phyloP scores from a whole-genome alignment of 805 yeast species.

The Starmerella roubikii region DNA sequence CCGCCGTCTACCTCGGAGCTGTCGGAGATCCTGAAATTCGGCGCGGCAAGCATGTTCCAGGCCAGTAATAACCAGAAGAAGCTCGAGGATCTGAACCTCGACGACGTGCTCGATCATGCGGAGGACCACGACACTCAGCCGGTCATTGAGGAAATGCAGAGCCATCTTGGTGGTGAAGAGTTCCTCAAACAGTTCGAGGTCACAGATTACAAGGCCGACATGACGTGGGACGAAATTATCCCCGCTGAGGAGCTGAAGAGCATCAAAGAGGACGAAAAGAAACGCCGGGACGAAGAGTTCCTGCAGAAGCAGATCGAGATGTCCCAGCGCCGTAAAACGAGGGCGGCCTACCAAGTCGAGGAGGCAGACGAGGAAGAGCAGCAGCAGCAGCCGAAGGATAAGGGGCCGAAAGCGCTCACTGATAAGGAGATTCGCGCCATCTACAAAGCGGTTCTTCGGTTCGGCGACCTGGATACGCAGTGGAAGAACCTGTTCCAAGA shows the following conservation, averaged over 20 bases:
- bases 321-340: slow-evolving; percentile 68
- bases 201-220: slow-evolving; percentile 95
- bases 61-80: slow-evolving; percentile 91
- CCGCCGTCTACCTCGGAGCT: slow-evolving; percentile 68
- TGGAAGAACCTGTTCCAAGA: slow-evolving; percentile 84
- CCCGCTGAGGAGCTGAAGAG: slow-evolving; percentile 86
- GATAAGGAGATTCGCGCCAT: slow-evolving; percentile 80
- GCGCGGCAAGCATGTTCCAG: slow-evolving; percentile 97
- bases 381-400: slow-evolving; percentile 22
- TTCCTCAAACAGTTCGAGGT: slow-evolving; percentile 94
- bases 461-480: slow-evolving; percentile 58
- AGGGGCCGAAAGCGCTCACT: slow-evolving; percentile 37
- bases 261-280: slow-evolving; percentile 82
- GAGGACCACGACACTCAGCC: slow-evolving; percentile 96
- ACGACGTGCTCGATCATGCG: slow-evolving; percentile 90
- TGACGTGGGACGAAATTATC: slow-evolving; percentile 97
- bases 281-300: slow-evolving; percentile 70
- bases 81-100: slow-evolving; percentile 86
- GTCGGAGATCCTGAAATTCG: slow-evolving; percentile 87
- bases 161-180: slow-evolving; percentile 97
- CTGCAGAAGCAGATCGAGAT: slow-evolving; percentile 81
- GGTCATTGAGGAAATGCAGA: slow-evolving; percentile 66
- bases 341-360: slow-evolving; percentile 50
- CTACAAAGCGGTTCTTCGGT: slow-evolving; percentile 65
- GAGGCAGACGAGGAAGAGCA: slow-evolving; percentile 27